Evolutionary conservation across 2,329 filamentous ascomycete genomes (phyloP), one percentile per base, ranked within the genome.

Genomic region (Xylariaceae sp.): DNA sequence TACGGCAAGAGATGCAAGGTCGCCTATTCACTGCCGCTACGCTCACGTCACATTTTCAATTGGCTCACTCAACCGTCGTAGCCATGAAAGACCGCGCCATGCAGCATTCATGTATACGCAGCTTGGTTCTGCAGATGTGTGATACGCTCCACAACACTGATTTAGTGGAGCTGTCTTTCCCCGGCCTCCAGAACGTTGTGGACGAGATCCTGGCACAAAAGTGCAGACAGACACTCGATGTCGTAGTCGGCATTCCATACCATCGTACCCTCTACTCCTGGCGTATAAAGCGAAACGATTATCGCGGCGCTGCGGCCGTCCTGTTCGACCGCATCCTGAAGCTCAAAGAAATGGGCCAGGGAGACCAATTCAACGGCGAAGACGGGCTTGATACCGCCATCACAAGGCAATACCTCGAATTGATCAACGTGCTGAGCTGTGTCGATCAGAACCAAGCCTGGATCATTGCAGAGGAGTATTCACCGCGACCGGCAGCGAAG

Each of bases 231-330:
- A 78, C 82, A 24, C 68, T 78, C 30, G 83, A 87, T 40, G 74
- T 87, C 26, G 70, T 68, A 40, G 68, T 65, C 27, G 78, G 76
- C 8, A 74, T 80, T 1, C 85, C 87, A 3, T 94, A 89, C 57
- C 86, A 92, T 57, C 85, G 90, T 54, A 83, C 96, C 40, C 76
- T 97, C 33, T 95, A 96, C 60, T 82, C 89, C 3, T 96, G 90
- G 78, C 81, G 92, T 36, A 83, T 95, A 50, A 81, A 81, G 46
- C 83, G 83, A 50, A 79, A 80, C 54, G 86, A 97, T 65, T 94
- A 88, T 70, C 85, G 90, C 31, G 92, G 90, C 35, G 81, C 77
- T 2, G 79, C 81, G 3, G 71, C 76, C 2, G 68, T 80, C 18
- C 66, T 83, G 4, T 65, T 83, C 15, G 77, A 83, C 52, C 70